Conservation (phyloP, 2,329 filamentous ascomycete genomes). For the Colletotrichum plurivorum region DNA sequence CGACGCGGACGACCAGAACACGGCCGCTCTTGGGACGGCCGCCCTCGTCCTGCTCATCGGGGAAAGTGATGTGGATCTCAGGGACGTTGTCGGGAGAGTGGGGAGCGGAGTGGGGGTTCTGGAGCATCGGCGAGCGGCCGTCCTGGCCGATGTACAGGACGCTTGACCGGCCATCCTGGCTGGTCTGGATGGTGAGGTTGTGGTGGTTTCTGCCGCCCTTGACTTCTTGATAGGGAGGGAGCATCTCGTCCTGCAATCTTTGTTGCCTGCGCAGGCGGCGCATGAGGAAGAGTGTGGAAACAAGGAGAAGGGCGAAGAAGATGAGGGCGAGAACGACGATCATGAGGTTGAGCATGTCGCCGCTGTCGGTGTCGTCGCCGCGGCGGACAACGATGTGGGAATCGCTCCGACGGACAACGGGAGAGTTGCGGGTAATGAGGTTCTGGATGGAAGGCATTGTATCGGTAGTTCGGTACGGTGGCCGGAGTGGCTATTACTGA, state of each 20-base stretch:
- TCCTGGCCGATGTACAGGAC: constrained; percentile 86
- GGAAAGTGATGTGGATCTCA: constrained; percentile 98
- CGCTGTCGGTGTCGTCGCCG: constrained; percentile 59
- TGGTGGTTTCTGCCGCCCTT: constrained; percentile 66
- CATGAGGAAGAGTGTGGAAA: constrained; percentile 79
- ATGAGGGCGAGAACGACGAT: constrained; percentile 85
- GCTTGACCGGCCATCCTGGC: constrained; percentile 70
- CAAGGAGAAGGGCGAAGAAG: constrained; percentile 78
- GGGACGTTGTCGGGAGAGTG: constrained; percentile 87
- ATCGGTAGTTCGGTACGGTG: constrained; percentile 20
- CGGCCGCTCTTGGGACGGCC: constrained; percentile 87
- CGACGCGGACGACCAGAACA: constrained; percentile 92
- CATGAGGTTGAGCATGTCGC: constrained; percentile 81
- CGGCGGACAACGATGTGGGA: constrained; percentile 51
- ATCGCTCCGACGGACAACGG: constrained; percentile 53
- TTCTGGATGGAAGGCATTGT: constrained; percentile 56
- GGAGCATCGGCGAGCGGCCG: constrained; percentile 76
- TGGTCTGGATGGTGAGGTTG: constrained; percentile 71
- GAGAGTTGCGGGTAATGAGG: constrained; percentile 55
- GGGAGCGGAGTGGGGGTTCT: constrained; percentile 81
- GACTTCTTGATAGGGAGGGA: constrained; percentile 79
- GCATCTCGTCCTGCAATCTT: constrained; percentile 63
- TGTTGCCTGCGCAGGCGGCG: constrained; percentile 73
- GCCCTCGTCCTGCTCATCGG: constrained; percentile 90
- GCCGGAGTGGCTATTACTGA: constrained; percentile 21